Conservation (phyloP, 441 rosid species). For the Pelargonium myrrhifolium region DNA sequence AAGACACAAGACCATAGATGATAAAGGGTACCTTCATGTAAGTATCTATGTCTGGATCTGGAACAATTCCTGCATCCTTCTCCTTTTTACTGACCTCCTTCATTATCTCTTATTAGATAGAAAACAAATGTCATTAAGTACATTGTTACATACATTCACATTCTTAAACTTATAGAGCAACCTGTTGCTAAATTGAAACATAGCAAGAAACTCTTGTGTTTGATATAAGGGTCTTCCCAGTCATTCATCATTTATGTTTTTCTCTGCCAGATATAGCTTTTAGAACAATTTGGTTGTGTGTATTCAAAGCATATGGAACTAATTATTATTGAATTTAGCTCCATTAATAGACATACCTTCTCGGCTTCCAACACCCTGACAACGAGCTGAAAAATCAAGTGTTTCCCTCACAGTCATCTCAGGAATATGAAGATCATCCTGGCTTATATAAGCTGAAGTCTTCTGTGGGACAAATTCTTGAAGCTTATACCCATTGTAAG, state of each 20-base stretch:
- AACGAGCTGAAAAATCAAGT: constrained; percentile 44
- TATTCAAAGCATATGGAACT: neutral
- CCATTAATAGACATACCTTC: constrained; percentile 24
- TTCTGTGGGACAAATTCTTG: constrained; percentile 48
- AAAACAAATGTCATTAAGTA: too few relatives aligned
- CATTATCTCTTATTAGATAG: constrained; percentile 42
- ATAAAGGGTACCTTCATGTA: constrained; percentile 63
- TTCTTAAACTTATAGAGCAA: too few relatives aligned
- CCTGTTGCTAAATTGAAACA: too few relatives aligned
- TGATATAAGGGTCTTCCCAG: too few relatives aligned
- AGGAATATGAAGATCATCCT: constrained; percentile 50
- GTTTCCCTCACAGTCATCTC: constrained; percentile 64
- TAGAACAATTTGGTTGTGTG: too few relatives aligned
- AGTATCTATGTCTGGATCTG: constrained; percentile 53
- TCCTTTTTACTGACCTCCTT: constrained; percentile 49
- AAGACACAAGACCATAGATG: neutral
- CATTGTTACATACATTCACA: too few relatives aligned
- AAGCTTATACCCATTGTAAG: constrained; percentile 37
- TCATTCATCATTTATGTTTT: too few relatives aligned
- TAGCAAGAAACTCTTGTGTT: neutral
- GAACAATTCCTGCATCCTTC: constrained; percentile 44
- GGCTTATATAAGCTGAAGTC: constrained; percentile 60
- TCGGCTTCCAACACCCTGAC: constrained; percentile 45
- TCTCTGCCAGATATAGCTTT: neutral
- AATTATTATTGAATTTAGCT: neutral